These are phyloP conservation scores for Macrotyloma uniflorum DNA, from an alignment of 306 rosid genomes.

Conservation along the genomic window DNA sequence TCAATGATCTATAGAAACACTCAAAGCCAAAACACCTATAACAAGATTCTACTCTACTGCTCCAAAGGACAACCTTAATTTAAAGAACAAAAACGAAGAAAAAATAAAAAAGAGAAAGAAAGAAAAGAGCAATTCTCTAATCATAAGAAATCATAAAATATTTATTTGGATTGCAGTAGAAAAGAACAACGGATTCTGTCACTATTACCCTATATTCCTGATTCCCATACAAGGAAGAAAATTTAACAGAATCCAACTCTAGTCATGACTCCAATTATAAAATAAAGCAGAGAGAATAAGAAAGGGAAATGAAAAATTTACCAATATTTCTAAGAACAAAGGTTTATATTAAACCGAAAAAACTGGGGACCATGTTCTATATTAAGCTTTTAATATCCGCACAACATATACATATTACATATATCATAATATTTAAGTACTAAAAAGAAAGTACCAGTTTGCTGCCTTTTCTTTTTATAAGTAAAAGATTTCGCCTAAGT, in stretches of 20 bases:
- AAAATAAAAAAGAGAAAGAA: background rate
- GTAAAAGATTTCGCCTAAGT: conserved; percentile 37
- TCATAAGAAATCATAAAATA: background rate
- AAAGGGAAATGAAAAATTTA: conserved; percentile 18
- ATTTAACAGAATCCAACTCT: conserved; percentile 20
- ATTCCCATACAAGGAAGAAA: conserved; percentile 30
- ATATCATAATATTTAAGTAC: conserved; percentile 13
- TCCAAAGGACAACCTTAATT: conserved; percentile 10
- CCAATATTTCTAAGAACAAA: conserved; percentile 21
- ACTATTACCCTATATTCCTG: background rate
- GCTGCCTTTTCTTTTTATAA: conserved; percentile 22
- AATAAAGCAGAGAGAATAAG: conserved; percentile 4
- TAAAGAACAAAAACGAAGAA: background rate
- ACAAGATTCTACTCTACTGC: conserved; percentile 27
- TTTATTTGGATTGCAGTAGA: conserved; percentile 8
- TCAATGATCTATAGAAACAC: conserved; percentile 9
- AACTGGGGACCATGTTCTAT: conserved; percentile 36
- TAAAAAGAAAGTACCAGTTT: conserved; percentile 26
- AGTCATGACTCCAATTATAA: background rate
- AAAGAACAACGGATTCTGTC: background rate
- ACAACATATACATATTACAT: background rate
- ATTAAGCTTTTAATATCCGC: conserved; percentile 24
- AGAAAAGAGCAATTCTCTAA: background rate
- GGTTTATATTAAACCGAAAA: conserved; percentile 13
- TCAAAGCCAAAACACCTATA: conserved; percentile 15